These are phyloP conservation scores for Mangifera indica DNA, from an alignment of 345 rosid genomes.

Conservation along the genomic window DNA sequence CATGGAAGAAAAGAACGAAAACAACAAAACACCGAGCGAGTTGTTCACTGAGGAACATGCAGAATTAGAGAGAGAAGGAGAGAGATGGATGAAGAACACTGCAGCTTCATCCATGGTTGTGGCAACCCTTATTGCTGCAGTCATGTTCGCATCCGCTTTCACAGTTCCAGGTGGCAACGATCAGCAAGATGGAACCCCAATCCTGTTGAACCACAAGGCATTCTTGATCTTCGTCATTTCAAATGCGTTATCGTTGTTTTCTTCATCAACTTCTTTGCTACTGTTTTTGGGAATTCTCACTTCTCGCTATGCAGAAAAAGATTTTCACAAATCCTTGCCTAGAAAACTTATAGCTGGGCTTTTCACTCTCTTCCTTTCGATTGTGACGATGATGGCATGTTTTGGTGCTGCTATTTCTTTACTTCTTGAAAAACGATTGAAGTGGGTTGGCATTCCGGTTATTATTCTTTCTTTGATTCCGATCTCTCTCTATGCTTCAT, in stretches of 20 bases:
- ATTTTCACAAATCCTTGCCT: slow-evolving; percentile 31
- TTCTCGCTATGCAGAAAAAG: slow-evolving; percentile 33
- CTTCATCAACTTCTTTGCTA: slow-evolving; percentile 13
- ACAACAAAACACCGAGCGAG: slow-evolving; percentile 1
- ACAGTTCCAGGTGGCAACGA: slow-evolving; percentile 19
- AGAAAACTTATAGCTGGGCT: slow-evolving; percentile 12
- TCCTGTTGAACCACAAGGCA: not conserved
- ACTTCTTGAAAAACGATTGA: not conserved
- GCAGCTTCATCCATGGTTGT: slow-evolving; percentile 16
- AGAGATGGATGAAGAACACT: no score
- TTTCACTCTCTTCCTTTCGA: slow-evolving; percentile 5
- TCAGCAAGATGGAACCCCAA: slow-evolving; percentile 8
- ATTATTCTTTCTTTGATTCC: slow-evolving; percentile 17
- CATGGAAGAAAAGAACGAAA: not conserved
- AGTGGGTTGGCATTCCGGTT: not conserved
- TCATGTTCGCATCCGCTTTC: slow-evolving; percentile 12
- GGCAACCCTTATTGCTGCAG: slow-evolving; percentile 16
- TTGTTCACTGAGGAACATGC: slow-evolving; percentile 6
- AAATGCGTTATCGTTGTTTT: slow-evolving; percentile 15
- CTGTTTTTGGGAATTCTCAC: slow-evolving; percentile 35
- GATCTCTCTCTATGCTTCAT: slow-evolving; percentile 27
- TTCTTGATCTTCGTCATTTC: slow-evolving; percentile 8
- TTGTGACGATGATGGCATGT: slow-evolving; percentile 4
- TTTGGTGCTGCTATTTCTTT: slow-evolving; percentile 2
- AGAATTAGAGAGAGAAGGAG: slow-evolving; percentile 8